Evolutionary conservation across 2,329 filamentous ascomycete species (phyloP).

Genomic region (Paraphoma sp.): DNA sequence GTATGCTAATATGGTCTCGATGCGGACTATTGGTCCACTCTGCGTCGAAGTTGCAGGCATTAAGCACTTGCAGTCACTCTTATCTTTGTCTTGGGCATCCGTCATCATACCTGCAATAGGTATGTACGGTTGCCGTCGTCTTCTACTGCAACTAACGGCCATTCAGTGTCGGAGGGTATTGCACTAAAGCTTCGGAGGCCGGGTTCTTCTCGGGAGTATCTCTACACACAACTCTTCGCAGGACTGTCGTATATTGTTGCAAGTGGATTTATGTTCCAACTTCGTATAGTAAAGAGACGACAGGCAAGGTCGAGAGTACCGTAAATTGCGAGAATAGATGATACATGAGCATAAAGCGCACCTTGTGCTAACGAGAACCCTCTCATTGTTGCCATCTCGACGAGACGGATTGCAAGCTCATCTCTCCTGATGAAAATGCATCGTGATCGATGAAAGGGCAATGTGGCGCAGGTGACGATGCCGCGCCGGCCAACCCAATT

Average conservation of each 20-base stretch:
- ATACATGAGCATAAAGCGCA: not conserved
- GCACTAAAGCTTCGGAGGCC: constrained; percentile 49
- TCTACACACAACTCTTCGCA: constrained; percentile 50
- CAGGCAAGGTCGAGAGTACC: not conserved
- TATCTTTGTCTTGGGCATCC: constrained; percentile 49
- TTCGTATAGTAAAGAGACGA: constrained; percentile 14
- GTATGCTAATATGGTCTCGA: not conserved
- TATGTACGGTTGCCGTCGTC: constrained; percentile 17
- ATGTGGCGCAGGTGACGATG: not conserved
- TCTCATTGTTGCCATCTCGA: too few relatives aligned
- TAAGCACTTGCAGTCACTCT: constrained; percentile 48
- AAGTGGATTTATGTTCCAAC: constrained; percentile 36
- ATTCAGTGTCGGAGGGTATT: constrained; percentile 46
- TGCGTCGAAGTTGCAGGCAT: constrained; percentile 52
- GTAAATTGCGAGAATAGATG: too few relatives aligned
- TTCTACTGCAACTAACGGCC: not conserved
- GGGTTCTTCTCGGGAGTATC: constrained; percentile 31
- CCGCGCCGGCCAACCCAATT: not conserved
- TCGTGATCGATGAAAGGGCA: not conserved
- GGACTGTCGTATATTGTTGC: constrained; percentile 45
- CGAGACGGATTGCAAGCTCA: not conserved
- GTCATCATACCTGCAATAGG: constrained; percentile 47
- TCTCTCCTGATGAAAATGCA: not conserved
- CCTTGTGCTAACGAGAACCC: not conserved
- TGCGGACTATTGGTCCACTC: constrained; percentile 48